Conservation (phyloP, 257 asterid species). For the Echites panduratus region DNA sequence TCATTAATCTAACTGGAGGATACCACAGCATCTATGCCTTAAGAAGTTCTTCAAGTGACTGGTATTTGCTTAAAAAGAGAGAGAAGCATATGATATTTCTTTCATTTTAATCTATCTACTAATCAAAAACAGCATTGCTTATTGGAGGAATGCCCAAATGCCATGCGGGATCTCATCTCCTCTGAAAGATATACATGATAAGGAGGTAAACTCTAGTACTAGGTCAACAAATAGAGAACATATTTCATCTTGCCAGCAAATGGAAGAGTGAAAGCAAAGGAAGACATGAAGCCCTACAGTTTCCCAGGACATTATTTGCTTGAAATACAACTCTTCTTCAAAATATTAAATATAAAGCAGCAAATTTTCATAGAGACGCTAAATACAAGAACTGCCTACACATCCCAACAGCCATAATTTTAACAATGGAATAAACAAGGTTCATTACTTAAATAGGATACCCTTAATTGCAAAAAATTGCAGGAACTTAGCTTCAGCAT, state of each 20-base stretch:
- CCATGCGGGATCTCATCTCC: background rate
- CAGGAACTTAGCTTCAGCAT: background rate
- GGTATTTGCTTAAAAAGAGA: background rate
- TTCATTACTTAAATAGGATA: background rate
- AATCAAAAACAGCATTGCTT: background rate
- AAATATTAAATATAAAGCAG: no score
- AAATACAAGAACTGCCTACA: background rate
- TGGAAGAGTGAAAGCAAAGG: background rate
- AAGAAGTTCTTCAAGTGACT: background rate
- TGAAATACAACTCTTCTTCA: no score
- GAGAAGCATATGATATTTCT: background rate
- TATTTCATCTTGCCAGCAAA: background rate
- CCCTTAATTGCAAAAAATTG: background rate
- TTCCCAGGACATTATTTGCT: no score
- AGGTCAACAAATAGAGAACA: background rate
- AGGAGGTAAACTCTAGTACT: background rate
- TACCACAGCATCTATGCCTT: background rate
- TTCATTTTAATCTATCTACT: background rate
- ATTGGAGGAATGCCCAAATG: background rate
- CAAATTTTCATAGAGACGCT: background rate
- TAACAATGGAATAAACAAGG: background rate
- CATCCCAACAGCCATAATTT: background rate
- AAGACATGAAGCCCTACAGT: background rate
- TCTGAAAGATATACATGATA: background rate
- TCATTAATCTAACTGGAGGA: slow-evolving; percentile 2